phyloP scores from a whole-genome alignment of 2,329 filamentous ascomycete genomes.

The Chrysosphaeria jannelii region DNA sequence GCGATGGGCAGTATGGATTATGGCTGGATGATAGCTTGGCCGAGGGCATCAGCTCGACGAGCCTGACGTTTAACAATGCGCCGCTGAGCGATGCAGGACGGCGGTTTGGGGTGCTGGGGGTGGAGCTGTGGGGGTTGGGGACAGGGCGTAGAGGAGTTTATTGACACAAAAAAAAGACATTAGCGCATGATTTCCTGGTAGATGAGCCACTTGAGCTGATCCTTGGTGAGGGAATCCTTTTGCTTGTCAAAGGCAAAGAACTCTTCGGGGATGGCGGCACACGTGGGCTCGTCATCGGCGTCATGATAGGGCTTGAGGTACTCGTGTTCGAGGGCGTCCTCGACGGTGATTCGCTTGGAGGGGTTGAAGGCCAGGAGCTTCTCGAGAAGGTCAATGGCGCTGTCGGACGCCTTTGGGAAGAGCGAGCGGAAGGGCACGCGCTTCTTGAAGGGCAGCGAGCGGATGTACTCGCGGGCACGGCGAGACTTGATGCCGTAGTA shows the following conservation, averaged over 20 bases:
- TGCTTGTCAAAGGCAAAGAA: constrained; percentile 99
- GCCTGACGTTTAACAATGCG: constrained; percentile 86
- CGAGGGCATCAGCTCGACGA: constrained; percentile 53
- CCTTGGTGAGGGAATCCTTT: constrained; percentile 95
- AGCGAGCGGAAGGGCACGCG: constrained; percentile 93
- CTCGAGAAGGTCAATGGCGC: constrained; percentile 79
- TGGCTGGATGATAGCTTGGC: constrained; percentile 78
- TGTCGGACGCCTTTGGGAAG: constrained; percentile 97
- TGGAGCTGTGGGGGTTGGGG: constrained; percentile 84
- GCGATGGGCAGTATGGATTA: constrained; percentile 68
- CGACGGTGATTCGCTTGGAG: constrained; percentile 91
- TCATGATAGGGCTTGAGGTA: constrained; percentile 98
- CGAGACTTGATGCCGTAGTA: constrained; percentile 99
- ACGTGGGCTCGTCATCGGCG: constrained; percentile 90
- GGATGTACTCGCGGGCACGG: constrained; percentile 89
- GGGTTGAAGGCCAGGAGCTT: constrained; percentile 94
- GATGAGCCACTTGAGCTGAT: constrained; percentile 90
- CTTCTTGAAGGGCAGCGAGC: constrained; percentile 96
- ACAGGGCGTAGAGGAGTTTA: constrained; percentile 1
- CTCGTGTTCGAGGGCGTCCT: constrained; percentile 87
- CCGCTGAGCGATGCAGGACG: constrained; percentile 72
- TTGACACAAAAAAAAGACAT: constrained; percentile 1
- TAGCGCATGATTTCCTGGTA: constrained; percentile 79
- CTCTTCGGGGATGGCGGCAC: constrained; percentile 85
- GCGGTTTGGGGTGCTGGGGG: constrained; percentile 72